A percentile compares a stretch with the other conserved stretches of the same genome.
These are phyloP conservation scores for Trametes villosa DNA, from an alignment of 768 basidiomycete genomes.

Conservation along the genomic window DNA sequence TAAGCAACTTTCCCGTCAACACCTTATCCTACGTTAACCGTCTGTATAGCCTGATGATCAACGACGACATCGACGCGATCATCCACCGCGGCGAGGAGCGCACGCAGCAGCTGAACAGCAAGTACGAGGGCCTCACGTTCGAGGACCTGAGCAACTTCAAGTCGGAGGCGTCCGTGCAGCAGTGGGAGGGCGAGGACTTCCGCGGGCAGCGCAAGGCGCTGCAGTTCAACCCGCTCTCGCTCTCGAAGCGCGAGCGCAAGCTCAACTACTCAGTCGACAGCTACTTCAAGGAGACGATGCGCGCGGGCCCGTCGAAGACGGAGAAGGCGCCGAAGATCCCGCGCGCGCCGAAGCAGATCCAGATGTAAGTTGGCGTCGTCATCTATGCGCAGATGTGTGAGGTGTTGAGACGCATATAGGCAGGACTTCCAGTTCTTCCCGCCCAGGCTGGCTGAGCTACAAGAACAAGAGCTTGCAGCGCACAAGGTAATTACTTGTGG, in stretches of 20 bases:
- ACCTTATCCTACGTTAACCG: not conserved
- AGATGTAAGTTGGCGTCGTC: conserved; percentile 56
- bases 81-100: conserved; percentile 91
- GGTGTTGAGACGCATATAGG: conserved; percentile 41
- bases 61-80: conserved; percentile 94
- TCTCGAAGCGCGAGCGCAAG: conserved; percentile 94
- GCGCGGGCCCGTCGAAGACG: conserved; percentile 74
- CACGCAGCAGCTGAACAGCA: conserved; percentile 84
- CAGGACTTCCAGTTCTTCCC: conserved; percentile 99
- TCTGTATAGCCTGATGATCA: conserved; percentile 62
- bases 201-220: conserved; percentile 67
- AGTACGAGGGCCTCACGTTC: conserved; percentile 90
- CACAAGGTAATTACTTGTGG: conserved; percentile 57
- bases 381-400: not conserved
- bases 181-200: conserved; percentile 97
- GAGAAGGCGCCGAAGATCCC: conserved; percentile 86
- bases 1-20: conserved; percentile 40
- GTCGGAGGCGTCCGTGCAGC: conserved; percentile 86
- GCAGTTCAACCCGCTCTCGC: conserved; percentile 77
- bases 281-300: conserved; percentile 93
- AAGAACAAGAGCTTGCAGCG: conserved; percentile 84
- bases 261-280: conserved; percentile 93
- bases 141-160: conserved; percentile 98
- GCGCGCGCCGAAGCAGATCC: conserved; percentile 85
- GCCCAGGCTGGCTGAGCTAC: conserved; percentile 73